Base-by-base conservation (phyloP, 345 rosid genomes). In the Cochlearia excelsa region DNA sequence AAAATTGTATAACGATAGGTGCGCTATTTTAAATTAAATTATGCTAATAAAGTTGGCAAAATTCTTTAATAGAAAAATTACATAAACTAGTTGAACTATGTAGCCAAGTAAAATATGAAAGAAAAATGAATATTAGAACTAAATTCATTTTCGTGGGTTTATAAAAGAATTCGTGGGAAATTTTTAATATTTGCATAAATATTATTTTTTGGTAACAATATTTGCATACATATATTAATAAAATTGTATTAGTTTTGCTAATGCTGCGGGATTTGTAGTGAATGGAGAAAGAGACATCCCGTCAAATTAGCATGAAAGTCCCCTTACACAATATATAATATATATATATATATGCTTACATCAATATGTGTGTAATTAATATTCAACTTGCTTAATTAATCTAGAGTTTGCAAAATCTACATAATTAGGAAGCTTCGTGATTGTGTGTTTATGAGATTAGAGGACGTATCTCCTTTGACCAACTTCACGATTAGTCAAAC, bases 231-330 rank as follows among this genome's bases (percentile, higher is more conserved):
- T 16, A 16, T 16, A 16, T 1, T 38, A 4, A 7, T 4, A 55
- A 57, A 35, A 28, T 37, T 37, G 43, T 26, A 61, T 26, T 3
- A 39, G 35, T 28, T 9, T 6, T 55, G 74, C 68, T 42, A 47
- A 62, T 49, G 65, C 68, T 72, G 10, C 55, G 81, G 78, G 79
- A 77, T 75, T 75, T 75, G 81, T 57, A 45, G 78, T 34, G 54
- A 34, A 60, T 57, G 28, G 42, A 50, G n/a, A 47, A 58, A 56
- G 48, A 48, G 67, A 63, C 59, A 47, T 47, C 63, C 57, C 62
- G 57, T 61, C 43, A 54, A 69, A 48, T 54, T 33, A 61, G 73
- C 73, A 53, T 48, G 52, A 33, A 54, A 47, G 16, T 50, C 5
- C 56, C 28, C 51, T 3, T 10, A 67, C 26, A 48, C 27, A 57